Evolutionary conservation across 164 flowering plant genomes (phyloP), one percentile per base, ranked within the genome.

Genomic region (Taxillus chinensis): DNA sequence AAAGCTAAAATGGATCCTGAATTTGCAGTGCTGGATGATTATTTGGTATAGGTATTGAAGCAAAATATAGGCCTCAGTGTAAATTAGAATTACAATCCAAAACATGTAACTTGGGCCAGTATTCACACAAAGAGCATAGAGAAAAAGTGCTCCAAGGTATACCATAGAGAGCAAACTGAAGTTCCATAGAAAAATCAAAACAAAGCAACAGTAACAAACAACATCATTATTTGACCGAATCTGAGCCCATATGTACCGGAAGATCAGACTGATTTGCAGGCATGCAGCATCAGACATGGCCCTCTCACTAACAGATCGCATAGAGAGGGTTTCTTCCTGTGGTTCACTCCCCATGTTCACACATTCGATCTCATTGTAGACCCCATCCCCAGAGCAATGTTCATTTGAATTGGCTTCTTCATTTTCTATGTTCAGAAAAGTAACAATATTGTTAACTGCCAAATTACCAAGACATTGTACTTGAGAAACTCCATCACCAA

Each of bases 91-190:
- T 16, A 58, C 16, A 5, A 41, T 9, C 61, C 61, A 58, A 11
- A 58, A 58, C 16, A 58, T 41, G 61, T 58, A 41, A 10, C 61
- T 41, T 40, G 61, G 43, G 4, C 61, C 61, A 0, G 61, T 41
- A 15, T 58, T 58, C 5, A 58, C 45, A 58, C 61, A 58, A 42
- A 58, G 61, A 16, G 61, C 61, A 42, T 58, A 58, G 17, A 58
- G 13, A 11, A 58, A 58, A 14, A 58, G 61, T 40, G 61, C 61
- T 3, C 3, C 61, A 3, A 58, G 61, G 10, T 39, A 58, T 5
- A 58, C 46, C 43, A 58, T 42, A 58, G 61, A 58, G 12, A 58
- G 61, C 61, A 58, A 39, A 12, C 61, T 58, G 46, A 58, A 58
- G 45, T 58, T 58, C 61, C 61, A 58, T 3, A 58, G 61, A 11